A percentile compares a stretch with the other conserved stretches of the same genome.
Evolutionary conservation across 495 filamentous ascomycete genomes (phyloP).

Genomic region (Penicillium coffeae): DNA sequence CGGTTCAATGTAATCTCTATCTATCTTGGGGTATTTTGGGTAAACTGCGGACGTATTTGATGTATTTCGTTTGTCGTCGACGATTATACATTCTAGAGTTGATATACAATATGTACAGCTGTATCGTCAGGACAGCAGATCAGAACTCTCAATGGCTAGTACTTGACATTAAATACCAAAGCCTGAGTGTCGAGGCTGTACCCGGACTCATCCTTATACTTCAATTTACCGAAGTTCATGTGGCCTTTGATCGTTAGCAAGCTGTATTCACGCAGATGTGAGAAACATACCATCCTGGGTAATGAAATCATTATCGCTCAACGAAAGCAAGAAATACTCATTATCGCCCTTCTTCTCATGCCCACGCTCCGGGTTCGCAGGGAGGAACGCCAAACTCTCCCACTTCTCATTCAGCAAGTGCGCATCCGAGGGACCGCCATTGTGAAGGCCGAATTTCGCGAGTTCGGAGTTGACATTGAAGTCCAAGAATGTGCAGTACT

Average conservation of each 20-base stretch:
- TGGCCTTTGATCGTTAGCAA: too few relatives aligned
- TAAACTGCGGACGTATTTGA: background rate
- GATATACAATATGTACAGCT: too few relatives aligned
- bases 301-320: slow-evolving; percentile 79
- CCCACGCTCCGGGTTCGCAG: slow-evolving; percentile 51
- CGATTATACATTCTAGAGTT: too few relatives aligned
- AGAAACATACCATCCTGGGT: slow-evolving; percentile 67
- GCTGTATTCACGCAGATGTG: too few relatives aligned
- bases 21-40: too few relatives aligned
- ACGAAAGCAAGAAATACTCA: slow-evolving; percentile 66
- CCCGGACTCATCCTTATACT: slow-evolving; percentile 60
- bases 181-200: slow-evolving; percentile 65
- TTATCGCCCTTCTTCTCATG: slow-evolving; percentile 36
- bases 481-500: slow-evolving; percentile 68
- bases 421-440: slow-evolving; percentile 56
- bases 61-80: background rate
- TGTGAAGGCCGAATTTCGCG: slow-evolving; percentile 64
- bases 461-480: slow-evolving; percentile 69
- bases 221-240: slow-evolving; percentile 58
- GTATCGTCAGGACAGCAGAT: too few relatives aligned
- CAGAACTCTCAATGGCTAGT: too few relatives aligned
- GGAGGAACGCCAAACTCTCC: slow-evolving; percentile 67
- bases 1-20: too few relatives aligned
- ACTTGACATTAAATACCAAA: slow-evolving; percentile 65
- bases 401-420: slow-evolving; percentile 75